phyloP scores from a whole-genome alignment of 768 basidiomycete genomes.

The Clathrus columnatus region DNA sequence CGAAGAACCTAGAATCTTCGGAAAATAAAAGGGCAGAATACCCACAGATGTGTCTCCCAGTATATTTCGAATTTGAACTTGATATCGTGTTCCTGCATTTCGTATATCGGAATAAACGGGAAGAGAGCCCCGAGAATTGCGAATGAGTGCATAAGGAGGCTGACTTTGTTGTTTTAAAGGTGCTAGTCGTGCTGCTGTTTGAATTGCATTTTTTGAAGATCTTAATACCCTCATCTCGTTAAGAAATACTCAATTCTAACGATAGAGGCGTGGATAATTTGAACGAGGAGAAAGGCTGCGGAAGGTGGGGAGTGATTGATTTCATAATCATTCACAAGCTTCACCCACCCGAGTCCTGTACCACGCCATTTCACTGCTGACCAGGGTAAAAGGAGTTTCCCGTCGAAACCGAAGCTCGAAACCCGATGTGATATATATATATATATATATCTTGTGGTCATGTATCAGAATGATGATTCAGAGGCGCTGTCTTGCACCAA shows the following conservation, averaged over 20 bases:
- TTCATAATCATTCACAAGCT: no score
- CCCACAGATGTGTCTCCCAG: constrained; percentile 53
- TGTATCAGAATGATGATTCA: no score
- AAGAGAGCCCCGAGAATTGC: constrained; percentile 57
- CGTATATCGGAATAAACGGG: constrained; percentile 72
- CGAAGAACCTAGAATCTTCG: background rate
- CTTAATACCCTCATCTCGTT: background rate
- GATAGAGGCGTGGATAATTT: no score
- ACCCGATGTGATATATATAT: no score
- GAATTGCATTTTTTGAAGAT: background rate
- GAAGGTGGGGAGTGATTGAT: no score
- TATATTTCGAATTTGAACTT: constrained; percentile 57
- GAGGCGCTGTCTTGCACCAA: background rate
- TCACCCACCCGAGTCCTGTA: no score
- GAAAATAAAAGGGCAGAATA: constrained; percentile 7
- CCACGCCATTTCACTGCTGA: no score
- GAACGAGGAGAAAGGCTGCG: no score
- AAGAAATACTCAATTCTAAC: background rate
- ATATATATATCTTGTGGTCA: no score
- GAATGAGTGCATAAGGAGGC: constrained; percentile 48
- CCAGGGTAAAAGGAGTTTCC: no score
- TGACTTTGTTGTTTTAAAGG: background rate
- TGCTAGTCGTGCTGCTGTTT: background rate
- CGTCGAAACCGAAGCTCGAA: no score
- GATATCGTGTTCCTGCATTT: constrained; percentile 51